phyloP scores from a whole-genome alignment of 345 rosid genomes.

The Aethionema arabicum region DNA sequence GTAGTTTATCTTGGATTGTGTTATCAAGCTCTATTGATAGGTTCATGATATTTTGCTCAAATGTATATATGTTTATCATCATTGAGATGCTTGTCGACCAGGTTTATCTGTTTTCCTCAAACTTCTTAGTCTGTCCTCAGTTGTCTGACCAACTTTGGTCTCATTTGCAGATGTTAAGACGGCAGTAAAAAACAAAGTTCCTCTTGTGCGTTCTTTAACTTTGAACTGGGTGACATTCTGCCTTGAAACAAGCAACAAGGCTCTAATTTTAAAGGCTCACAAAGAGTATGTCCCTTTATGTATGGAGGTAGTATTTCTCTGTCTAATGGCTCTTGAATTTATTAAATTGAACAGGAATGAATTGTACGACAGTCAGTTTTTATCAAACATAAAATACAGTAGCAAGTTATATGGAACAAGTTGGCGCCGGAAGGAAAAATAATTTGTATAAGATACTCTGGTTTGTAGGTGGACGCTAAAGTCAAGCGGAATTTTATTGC shows the following conservation, averaged over 20 bases:
- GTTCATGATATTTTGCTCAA: slow-evolving; percentile 13
- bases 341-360: slow-evolving; percentile 21
- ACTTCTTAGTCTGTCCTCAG: slow-evolving; percentile 10
- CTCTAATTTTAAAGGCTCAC: slow-evolving; percentile 82
- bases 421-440: slow-evolving; percentile 10
- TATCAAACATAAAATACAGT: slow-evolving; percentile 5
- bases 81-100: slow-evolving; percentile 20
- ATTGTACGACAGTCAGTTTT: slow-evolving; percentile 13
- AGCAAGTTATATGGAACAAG: slow-evolving; percentile 9
- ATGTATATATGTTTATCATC: background rate
- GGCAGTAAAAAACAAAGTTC: slow-evolving; percentile 93
- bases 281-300: slow-evolving; percentile 95
- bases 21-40: slow-evolving; percentile 11
- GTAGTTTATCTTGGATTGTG: slow-evolving; percentile 16
- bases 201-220: slow-evolving; percentile 96
- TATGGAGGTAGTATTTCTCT: slow-evolving; percentile 80
- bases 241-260: slow-evolving; percentile 91
- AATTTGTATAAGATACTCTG: background rate
- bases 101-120: slow-evolving; percentile 1
- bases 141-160: slow-evolving; percentile 25
- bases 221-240: slow-evolving; percentile 96
- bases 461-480: background rate
- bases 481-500: slow-evolving; percentile 19
- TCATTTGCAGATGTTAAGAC: slow-evolving; percentile 75
- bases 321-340: slow-evolving; percentile 8